Percentiles rank a stretch among this genome's conserved stretches.
Evolutionary conservation across 1,284 basidiomycete species (phyloP).

Genomic region (Trametes hirsuta): DNA sequence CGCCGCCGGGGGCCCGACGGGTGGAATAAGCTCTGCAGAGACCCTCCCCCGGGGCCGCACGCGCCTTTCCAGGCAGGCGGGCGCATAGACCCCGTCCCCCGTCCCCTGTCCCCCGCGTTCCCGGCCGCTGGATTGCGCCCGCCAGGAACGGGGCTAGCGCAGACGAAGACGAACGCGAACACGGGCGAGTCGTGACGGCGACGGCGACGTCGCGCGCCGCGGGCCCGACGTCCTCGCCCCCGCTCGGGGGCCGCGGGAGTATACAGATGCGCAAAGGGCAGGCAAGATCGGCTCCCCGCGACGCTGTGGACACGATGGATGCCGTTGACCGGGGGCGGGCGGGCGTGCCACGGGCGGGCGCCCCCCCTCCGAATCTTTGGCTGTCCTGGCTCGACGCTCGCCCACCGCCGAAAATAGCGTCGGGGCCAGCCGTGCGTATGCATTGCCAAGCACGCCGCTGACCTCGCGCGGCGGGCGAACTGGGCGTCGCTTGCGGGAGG

Average conservation of each 20-base stretch:
- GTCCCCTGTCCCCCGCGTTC: background rate
- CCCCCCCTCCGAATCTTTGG: no score
- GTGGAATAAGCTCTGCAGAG: slow-evolving; percentile 12
- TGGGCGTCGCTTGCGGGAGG: background rate
- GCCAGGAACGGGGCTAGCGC: slow-evolving; percentile 14
- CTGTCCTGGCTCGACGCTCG: no score
- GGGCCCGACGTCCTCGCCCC: background rate
- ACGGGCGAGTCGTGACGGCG: no score
- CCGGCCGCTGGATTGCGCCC: background rate
- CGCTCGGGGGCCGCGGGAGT: background rate
- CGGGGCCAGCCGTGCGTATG: slow-evolving; percentile 3
- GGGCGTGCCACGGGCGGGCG: no score
- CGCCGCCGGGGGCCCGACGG: slow-evolving; percentile 14
- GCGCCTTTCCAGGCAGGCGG: slow-evolving; percentile 9
- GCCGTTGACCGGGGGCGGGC: no score
- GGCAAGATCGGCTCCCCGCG: no score
- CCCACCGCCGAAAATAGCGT: background rate
- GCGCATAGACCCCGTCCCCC: slow-evolving; percentile 11
- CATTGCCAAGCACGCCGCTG: slow-evolving; percentile 6
- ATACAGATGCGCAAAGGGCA: background rate
- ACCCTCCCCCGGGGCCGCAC: background rate
- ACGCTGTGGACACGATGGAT: no score
- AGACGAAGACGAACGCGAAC: background rate
- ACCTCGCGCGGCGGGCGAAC: slow-evolving; percentile 7
- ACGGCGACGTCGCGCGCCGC: background rate